Conservation (phyloP, 345 rosid species). For the Eucalyptus cloeziana region DNA sequence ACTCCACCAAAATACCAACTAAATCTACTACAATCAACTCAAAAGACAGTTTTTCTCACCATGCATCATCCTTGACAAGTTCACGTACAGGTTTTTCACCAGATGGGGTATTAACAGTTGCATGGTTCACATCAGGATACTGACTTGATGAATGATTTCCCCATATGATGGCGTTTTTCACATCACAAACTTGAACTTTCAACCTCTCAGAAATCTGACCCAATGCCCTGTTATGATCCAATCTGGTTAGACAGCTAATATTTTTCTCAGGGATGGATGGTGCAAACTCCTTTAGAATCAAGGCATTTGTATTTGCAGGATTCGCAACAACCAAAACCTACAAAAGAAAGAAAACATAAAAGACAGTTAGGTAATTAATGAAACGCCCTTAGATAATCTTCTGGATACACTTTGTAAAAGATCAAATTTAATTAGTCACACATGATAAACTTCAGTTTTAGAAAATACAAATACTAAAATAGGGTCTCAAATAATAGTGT, state of each 20-base stretch:
- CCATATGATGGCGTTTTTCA: slow-evolving; percentile 94
- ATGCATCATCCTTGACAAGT: slow-evolving; percentile 77
- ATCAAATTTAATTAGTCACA: background rate
- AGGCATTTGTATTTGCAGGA: slow-evolving; percentile 97
- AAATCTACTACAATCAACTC: background rate
- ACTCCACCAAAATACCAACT: background rate
- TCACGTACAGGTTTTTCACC: slow-evolving; percentile 72
- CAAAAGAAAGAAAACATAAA: background rate
- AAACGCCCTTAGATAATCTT: background rate
- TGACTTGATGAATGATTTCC: slow-evolving; percentile 97
- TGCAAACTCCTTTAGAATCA: slow-evolving; percentile 94
- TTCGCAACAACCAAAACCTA: slow-evolving; percentile 99
- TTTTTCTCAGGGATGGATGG: slow-evolving; percentile 94
- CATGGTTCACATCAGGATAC: slow-evolving; percentile 99
- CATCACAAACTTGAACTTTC: slow-evolving; percentile 79
- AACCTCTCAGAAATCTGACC: slow-evolving; percentile 94
- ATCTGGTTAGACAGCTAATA: slow-evolving; percentile 89
- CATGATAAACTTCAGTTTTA: background rate
- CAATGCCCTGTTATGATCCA: slow-evolving; percentile 98
- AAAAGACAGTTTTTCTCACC: slow-evolving; percentile 26
- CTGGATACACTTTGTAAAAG: background rate
- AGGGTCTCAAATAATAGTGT: background rate
- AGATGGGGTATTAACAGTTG: slow-evolving; percentile 60
- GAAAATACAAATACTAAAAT: background rate
- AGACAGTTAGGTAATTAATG: background rate